A percentile compares a stretch with the other conserved stretches of the same genome.
phyloP scores from a whole-genome alignment of 345 rosid genomes.

The Gossypium raimondii region DNA sequence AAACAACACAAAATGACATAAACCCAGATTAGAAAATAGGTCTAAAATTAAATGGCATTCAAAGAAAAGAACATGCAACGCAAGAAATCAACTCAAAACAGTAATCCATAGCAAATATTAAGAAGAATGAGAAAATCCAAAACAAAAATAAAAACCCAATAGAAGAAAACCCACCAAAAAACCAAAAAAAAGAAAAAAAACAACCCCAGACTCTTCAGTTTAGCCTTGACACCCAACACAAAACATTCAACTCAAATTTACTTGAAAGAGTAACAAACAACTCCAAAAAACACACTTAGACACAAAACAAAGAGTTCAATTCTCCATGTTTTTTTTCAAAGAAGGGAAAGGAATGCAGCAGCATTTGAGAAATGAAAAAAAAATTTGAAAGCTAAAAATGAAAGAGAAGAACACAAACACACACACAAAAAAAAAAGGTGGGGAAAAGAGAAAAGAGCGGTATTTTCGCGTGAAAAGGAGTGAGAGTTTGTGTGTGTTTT shows the following conservation, averaged over 20 bases:
- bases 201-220: background rate
- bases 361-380: background rate
- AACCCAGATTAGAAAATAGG: background rate
- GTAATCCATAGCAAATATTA: background rate
- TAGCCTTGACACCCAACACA: background rate
- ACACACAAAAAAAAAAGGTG: background rate
- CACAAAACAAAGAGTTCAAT: background rate
- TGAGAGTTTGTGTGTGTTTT: slow-evolving; percentile 8
- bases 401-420: background rate
- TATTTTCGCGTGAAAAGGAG: slow-evolving; percentile 24
- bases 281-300: background rate
- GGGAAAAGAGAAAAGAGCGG: slow-evolving; percentile 9
- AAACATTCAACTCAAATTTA: background rate
- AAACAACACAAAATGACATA: background rate
- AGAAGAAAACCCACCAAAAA: background rate
- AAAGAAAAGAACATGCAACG: slow-evolving; percentile 14
- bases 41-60: background rate
- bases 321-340: background rate
- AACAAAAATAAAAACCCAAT: background rate
- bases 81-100: background rate
- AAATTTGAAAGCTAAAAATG: background rate
- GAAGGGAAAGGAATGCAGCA: slow-evolving; percentile 5
- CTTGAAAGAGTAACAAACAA: background rate
- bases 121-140: slow-evolving; percentile 4
- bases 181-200: background rate